Evolutionary conservation across 768 basidiomycete species (phyloP), one percentile per base, ranked within the genome.

Genomic region (Naematelia encephala): DNA sequence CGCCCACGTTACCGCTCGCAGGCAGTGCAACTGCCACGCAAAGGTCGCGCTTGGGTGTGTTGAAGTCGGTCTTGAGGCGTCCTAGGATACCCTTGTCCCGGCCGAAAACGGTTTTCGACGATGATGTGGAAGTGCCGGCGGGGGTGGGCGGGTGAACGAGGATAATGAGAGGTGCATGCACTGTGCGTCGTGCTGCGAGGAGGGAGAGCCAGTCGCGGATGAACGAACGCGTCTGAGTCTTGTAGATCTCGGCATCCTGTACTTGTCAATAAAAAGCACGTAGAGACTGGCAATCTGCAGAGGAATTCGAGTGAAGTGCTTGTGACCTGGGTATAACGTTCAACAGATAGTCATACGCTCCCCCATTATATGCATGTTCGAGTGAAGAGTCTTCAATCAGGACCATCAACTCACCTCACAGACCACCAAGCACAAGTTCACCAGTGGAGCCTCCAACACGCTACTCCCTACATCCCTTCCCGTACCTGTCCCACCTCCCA

Each of bases 131-230:
- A 16, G 59, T 54, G 45, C 48, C 53, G 22, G 52, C 54, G 13
- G 57, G 26, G 3, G 62, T 29, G 13, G 88, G 85, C 44, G 85
- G 83, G 47, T 90, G 84, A 49, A 97, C 84, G 65, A 96, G 88
- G 5, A 94, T 80, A 60, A 98, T 87, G 55, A 97, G 79, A 89
- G 93, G 96, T 78, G 96, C 94, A 74, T 92, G 90, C 68, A 89
- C 86, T 78, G 86, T 91, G 63, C 86, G 51, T 22, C 61, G 56
- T 10, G 68, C 64, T 23, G 81, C 77, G 34, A 91, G 79, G 1
- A 81, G 74, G 1, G 81, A 80, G 59, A 90, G 87, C 96, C 96
- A 99, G 60, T 97, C 91, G 67, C 89, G 89, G 64, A 98, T 88
- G 74, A 94, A 90, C 63, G 86, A 88, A 72, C 86, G 87, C 19